Evolutionary conservation across 1,284 basidiomycete genomes (phyloP), one percentile per base, ranked within the genome.

Genomic region (Volvariella volvacea): DNA sequence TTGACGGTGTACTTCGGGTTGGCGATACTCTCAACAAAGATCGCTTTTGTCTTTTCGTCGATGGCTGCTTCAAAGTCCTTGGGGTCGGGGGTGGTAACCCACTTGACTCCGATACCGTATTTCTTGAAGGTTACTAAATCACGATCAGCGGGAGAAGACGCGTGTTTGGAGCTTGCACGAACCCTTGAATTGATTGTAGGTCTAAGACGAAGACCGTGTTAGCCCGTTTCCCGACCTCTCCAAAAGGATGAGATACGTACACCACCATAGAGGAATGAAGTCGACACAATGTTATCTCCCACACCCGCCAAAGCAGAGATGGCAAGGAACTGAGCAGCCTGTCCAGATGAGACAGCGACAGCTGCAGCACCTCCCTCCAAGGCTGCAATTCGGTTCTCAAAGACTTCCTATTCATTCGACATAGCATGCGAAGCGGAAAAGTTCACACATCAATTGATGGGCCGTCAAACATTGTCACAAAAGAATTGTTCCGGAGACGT

Each of bases 181-280:
- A 78, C 83, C 83, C 73, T 92, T 92, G 70, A 93, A 83, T 60
- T 92, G 90, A 57, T 93, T 94, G 70, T 86, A 92, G 3, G 87
- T 91, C 77, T 73, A 43, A 4, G 16, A 16, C 32, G 17, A 28
- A 9, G 17, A 31, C 20, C 32, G 14, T 15, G 22, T 30, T 16
- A 42, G 21, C 3, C 14, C 19, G 16, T 16, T 42, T 19, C 19
- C 33, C 31, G 39, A 38, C 39, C 21, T n/a, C n/a, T n/a, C n/a
- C n/a, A n/a, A n/a, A 21, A 17, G 25, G 22, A 28, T 33, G 34
- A 32, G 14, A 20, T n/a, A 54, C 59, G 42, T 51, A 62, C 60
- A 22, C 63, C 63, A 37, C 63, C 63, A 40, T 64, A 64, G 28
- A 64, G 57, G 46, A 55, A 58, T 16, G 61, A 60, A 7, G 82